Percentiles rank a stretch among this genome's conserved stretches.
These are phyloP conservation scores for Globisporangium takayamanum DNA, from an alignment of 352 stramenopile species.

Conservation along the genomic window DNA sequence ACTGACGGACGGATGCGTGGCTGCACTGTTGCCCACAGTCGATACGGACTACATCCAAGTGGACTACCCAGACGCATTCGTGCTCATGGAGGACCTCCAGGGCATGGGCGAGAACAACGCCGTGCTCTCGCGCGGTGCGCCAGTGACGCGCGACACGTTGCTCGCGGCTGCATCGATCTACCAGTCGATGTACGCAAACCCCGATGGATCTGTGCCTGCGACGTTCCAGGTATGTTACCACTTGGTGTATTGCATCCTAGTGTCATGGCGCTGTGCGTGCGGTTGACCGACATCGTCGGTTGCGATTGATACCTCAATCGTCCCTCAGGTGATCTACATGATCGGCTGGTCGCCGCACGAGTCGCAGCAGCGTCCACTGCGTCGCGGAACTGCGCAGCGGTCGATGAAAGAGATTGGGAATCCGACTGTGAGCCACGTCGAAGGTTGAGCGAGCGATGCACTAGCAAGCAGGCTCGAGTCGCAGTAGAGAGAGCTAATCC, in stretches of 20 bases:
- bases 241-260: too few species aligned
- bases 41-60: slow-evolving; percentile 96
- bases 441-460: neutral
- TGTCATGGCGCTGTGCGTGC: too few species aligned
- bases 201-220: slow-evolving; percentile 87
- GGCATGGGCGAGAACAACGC: slow-evolving; percentile 97
- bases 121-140: slow-evolving; percentile 42
- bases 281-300: too few species aligned
- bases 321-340: slow-evolving; percentile 88
- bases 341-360: slow-evolving; percentile 97
- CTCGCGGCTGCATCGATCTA: slow-evolving; percentile 93
- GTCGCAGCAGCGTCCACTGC: slow-evolving; percentile 91
- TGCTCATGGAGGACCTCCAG: slow-evolving; percentile 94
- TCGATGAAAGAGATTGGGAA: slow-evolving; percentile 72
- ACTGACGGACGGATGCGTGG: too few species aligned
- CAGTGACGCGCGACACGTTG: slow-evolving; percentile 89
- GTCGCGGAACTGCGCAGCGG: slow-evolving; percentile 64
- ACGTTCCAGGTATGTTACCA: slow-evolving; percentile 81
- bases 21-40: slow-evolving; percentile 34
- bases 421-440: slow-evolving; percentile 14
- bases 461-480: neutral
- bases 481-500: too few species aligned
- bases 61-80: slow-evolving; percentile 92
- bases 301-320: neutral
- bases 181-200: slow-evolving; percentile 88